phyloP scores from a whole-genome alignment of 768 basidiomycete species.

The Kwoniella heveanensis region DNA sequence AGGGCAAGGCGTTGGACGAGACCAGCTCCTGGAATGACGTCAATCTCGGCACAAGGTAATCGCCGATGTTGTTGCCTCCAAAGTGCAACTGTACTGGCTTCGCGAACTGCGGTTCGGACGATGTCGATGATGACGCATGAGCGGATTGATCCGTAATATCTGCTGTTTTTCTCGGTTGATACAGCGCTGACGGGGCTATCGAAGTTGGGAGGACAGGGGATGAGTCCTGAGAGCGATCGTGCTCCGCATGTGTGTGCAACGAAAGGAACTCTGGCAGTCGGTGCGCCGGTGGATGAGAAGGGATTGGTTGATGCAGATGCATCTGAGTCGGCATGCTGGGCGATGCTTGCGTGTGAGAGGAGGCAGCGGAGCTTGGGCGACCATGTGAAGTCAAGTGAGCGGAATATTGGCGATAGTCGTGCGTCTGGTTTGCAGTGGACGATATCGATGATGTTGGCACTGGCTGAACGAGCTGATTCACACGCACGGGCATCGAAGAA shows the following conservation, averaged over 20 bases:
- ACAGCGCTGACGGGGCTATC: neutral
- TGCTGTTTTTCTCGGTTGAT: neutral
- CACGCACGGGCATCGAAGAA: neutral
- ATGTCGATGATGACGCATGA: neutral
- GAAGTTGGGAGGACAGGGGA: constrained; percentile 1
- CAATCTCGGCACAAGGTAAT: constrained; percentile 21
- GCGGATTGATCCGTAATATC: neutral
- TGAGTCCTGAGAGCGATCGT: neutral
- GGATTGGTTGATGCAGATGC: constrained; percentile 21
- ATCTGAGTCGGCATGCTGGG: constrained; percentile 2
- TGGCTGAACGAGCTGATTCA: neutral
- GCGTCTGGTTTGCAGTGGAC: neutral
- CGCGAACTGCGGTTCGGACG: neutral
- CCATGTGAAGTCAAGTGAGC: constrained; percentile 4
- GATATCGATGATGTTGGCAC: neutral
- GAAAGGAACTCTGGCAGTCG: constrained; percentile 12
- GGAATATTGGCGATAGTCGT: constrained; percentile 1
- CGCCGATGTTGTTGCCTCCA: constrained; percentile 12
- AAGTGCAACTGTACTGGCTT: constrained; percentile 3
- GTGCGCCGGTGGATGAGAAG: constrained; percentile 13
- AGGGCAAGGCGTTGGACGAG: constrained; percentile 23
- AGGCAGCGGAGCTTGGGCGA: constrained; percentile 1
- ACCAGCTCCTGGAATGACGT: constrained; percentile 32
- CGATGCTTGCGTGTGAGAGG: constrained; percentile 10
- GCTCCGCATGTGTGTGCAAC: neutral